A percentile compares a stretch with the other conserved stretches of the same genome.
Conservation (phyloP, 495 filamentous ascomycete species). For the Neurospora sp. region DNA sequence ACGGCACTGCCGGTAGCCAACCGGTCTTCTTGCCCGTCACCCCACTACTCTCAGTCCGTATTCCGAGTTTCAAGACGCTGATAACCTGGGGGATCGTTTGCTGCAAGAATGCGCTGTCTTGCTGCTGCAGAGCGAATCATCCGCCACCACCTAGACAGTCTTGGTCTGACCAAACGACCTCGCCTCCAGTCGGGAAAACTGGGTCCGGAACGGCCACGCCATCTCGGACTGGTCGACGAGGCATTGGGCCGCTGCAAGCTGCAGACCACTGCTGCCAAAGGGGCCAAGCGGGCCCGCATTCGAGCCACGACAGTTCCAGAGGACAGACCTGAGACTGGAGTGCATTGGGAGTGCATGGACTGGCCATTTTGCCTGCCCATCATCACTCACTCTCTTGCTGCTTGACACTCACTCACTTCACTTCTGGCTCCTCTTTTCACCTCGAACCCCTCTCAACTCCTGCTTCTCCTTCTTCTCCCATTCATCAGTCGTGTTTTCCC, state of each 20-base stretch:
- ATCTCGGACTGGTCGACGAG: slow-evolving; percentile 29
- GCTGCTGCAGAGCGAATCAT: slow-evolving; percentile 12
- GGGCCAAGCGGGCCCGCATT: slow-evolving; percentile 32
- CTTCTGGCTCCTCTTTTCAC: slow-evolving; percentile 2
- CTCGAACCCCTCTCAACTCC: slow-evolving; percentile 4
- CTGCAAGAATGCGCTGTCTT: neutral
- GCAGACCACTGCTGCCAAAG: slow-evolving; percentile 39
- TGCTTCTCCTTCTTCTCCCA: slow-evolving; percentile 8
- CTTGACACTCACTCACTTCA: neutral
- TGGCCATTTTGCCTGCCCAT: neutral
- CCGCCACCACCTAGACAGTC: slow-evolving; percentile 9
- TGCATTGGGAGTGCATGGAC: neutral
- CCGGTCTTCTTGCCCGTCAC: neutral
- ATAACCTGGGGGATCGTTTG: neutral
- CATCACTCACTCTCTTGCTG: neutral
- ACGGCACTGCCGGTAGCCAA: neutral
- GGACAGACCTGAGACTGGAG: neutral
- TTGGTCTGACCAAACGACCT: neutral
- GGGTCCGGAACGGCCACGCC: slow-evolving; percentile 19
- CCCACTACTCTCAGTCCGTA: neutral
- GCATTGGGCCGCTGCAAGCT: slow-evolving; percentile 43
- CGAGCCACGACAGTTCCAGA: slow-evolving; percentile 46
- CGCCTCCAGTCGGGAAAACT: slow-evolving; percentile 14
- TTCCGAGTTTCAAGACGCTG: neutral
- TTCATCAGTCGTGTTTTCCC: slow-evolving; percentile 1